These are phyloP conservation scores for Periconia sp. DNA, from an alignment of 2,329 filamentous ascomycete species.

Conservation along the genomic window DNA sequence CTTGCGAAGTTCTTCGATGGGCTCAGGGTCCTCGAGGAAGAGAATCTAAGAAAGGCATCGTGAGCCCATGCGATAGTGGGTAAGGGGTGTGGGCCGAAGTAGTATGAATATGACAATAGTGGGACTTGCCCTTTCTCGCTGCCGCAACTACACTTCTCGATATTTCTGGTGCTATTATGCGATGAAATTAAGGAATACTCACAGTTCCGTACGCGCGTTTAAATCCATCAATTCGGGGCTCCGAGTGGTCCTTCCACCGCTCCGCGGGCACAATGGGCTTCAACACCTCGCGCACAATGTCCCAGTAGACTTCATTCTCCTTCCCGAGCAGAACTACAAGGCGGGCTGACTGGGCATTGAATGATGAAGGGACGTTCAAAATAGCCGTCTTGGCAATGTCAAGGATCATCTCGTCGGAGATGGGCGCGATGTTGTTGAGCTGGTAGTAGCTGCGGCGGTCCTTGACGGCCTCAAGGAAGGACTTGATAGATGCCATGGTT, in stretches of 20 bases:
- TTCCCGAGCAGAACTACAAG: constrained; percentile 77
- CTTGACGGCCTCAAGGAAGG: constrained; percentile 69
- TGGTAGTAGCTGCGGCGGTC: constrained; percentile 72
- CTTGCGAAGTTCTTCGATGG: constrained; percentile 69
- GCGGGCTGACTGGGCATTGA: constrained; percentile 87
- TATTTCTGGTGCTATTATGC: no score
- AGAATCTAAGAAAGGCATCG: no score
- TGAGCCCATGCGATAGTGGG: no score
- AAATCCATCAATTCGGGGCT: no score
- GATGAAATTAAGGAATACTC: no score
- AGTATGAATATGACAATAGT: no score
- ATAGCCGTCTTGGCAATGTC: constrained; percentile 67
- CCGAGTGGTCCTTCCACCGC: no score
- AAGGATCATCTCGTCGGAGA: constrained; percentile 64
- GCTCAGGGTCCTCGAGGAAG: constrained; percentile 81
- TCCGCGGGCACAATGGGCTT: constrained; percentile 70
- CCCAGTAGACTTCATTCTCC: constrained; percentile 90
- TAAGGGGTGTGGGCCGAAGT: no score
- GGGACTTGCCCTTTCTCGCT: no score
- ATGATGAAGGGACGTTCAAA: constrained; percentile 75
- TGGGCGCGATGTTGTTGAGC: constrained; percentile 67
- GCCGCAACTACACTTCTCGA: no score
- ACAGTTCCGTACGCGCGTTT: no score
- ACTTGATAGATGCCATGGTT: constrained; percentile 46
- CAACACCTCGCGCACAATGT: constrained; percentile 69